phyloP scores from a whole-genome alignment of 1,139 yeast genomes.

The Saccharomyces hybrid region DNA sequence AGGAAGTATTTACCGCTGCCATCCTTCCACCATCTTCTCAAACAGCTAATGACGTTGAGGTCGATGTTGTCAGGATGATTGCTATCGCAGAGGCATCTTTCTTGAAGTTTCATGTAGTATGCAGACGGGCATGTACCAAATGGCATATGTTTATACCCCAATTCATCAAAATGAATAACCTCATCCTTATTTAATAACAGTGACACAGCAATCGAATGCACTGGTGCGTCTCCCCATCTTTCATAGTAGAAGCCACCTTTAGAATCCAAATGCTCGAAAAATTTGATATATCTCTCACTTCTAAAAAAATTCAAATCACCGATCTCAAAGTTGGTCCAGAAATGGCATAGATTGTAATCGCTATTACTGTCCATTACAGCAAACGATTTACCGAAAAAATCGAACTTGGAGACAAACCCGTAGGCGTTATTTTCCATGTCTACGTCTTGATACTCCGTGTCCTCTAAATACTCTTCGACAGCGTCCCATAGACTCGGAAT shows the following conservation, averaged over 20 bases:
- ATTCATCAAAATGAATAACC: slow-evolving; percentile 82
- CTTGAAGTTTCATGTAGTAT: slow-evolving; percentile 41
- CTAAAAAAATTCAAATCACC: slow-evolving; percentile 76
- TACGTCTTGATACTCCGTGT: slow-evolving; percentile 28
- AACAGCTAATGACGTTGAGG: slow-evolving; percentile 57
- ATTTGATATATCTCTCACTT: slow-evolving; percentile 56
- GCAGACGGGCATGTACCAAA: slow-evolving; percentile 73
- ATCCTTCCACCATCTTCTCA: slow-evolving; percentile 79
- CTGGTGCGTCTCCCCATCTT: slow-evolving; percentile 99
- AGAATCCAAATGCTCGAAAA: slow-evolving; percentile 58
- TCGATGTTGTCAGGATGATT: slow-evolving; percentile 48
- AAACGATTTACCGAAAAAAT: slow-evolving; percentile 30
- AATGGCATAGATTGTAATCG: slow-evolving; percentile 82
- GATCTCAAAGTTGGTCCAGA: slow-evolving; percentile 92
- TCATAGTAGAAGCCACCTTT: slow-evolving; percentile 84
- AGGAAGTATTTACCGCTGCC: slow-evolving; percentile 43
- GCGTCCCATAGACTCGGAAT: slow-evolving; percentile 81
- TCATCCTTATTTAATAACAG: slow-evolving; percentile 59
- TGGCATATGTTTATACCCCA: slow-evolving; percentile 83
- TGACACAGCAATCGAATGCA: slow-evolving; percentile 71
- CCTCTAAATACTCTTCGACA: slow-evolving; percentile 30
- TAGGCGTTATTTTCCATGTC: slow-evolving; percentile 62
- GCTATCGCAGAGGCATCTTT: slow-evolving; percentile 64
- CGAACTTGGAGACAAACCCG: slow-evolving; percentile 60
- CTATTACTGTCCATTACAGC: slow-evolving; percentile 34